Evolutionary conservation across 192 early-diverging fungal genomes (phyloP).

Genomic region (Physocladia obscura): DNA sequence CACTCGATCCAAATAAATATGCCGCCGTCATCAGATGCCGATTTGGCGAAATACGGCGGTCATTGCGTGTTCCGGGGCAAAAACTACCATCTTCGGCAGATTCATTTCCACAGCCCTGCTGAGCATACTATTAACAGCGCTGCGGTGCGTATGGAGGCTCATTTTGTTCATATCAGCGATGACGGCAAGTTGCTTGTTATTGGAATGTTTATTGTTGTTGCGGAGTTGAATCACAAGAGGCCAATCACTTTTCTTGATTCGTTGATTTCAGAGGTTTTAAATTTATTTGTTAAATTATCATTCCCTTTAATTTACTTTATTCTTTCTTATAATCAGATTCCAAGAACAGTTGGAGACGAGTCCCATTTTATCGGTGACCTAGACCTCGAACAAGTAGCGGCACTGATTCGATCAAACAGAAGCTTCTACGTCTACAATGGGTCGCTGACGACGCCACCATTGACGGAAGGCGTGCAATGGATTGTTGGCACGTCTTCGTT

Average conservation of each 20-base stretch:
- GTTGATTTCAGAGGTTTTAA: neutral
- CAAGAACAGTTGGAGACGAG: neutral
- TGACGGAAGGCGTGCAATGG: conserved; percentile 29
- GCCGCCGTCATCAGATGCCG: neutral
- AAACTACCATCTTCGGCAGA: conserved; percentile 22
- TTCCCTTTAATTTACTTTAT: neutral
- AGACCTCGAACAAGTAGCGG: conserved; percentile 9
- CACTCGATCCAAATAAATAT: conserved; percentile 25
- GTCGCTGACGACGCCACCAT: conserved; percentile 21
- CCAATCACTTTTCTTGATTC: conserved; percentile 19
- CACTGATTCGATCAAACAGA: neutral
- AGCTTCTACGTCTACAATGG: conserved; percentile 18
- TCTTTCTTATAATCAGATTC: neutral
- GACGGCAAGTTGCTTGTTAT: conserved; percentile 16
- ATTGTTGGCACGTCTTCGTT: conserved; percentile 4
- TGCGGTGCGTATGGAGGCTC: conserved; percentile 14
- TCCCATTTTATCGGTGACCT: neutral
- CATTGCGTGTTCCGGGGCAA: neutral
- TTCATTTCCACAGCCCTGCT: conserved; percentile 27
- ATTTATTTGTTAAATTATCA: neutral
- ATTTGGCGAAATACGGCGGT: neutral
- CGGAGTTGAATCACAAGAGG: neutral
- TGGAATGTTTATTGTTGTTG: conserved; percentile 22
- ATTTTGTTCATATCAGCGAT: conserved; percentile 24
- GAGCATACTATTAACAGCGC: conserved; percentile 10